phyloP scores from a whole-genome alignment of 805 yeast species.

The Spathaspora sp. region DNA sequence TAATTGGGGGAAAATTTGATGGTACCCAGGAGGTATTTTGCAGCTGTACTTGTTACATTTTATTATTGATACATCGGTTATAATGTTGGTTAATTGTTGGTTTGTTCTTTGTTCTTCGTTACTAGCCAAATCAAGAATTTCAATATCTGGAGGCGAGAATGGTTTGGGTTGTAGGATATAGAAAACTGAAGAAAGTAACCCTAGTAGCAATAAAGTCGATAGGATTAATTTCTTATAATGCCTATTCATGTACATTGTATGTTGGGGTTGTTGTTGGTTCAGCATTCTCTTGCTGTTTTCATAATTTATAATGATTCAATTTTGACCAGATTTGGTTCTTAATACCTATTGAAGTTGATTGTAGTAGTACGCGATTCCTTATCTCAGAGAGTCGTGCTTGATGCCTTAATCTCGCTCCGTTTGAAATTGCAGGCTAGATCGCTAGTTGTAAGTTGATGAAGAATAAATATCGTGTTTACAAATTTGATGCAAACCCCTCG shows the following conservation, averaged over 20 bases:
- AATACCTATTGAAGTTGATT: too few species aligned
- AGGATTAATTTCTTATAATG: constrained; percentile 5
- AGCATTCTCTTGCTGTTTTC: background rate
- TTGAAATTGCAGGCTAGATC: background rate
- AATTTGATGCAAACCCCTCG: background rate
- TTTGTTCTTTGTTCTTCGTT: background rate
- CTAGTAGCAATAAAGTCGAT: background rate
- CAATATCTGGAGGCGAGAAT: background rate
- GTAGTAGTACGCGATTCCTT: background rate
- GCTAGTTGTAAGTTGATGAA: background rate
- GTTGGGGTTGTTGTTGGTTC: background rate
- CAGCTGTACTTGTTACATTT: constrained; percentile 2
- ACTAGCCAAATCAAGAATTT: background rate
- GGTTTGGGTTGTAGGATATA: background rate
- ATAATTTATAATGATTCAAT: background rate
- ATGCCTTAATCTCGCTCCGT: background rate
- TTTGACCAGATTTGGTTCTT: background rate
- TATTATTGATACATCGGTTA: constrained; percentile 4
- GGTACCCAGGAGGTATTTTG: constrained; percentile 6
- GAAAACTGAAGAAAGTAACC: background rate
- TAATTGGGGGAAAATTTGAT: constrained; percentile 5
- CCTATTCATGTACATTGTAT: constrained; percentile 2
- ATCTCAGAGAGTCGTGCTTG: background rate
- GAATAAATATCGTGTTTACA: background rate
- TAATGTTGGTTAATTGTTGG: background rate